Evolutionary conservation across 768 basidiomycete genomes (phyloP), one percentile per base, ranked within the genome.

Genomic region (Russula sp.): DNA sequence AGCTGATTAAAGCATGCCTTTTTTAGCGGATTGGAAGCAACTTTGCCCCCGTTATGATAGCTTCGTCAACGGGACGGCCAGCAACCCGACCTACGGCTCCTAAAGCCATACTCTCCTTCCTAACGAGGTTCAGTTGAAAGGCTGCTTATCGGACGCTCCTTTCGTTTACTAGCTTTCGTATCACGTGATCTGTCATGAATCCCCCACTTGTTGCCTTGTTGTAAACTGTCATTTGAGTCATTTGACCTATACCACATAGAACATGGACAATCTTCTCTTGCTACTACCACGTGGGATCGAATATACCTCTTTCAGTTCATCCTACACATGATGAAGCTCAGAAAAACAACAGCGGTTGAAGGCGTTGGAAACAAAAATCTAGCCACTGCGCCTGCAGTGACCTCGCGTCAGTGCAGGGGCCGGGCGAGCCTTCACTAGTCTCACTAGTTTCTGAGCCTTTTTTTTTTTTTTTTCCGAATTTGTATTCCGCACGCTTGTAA

Each of bases 241-340:
- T 41, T 43, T 43, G 25, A 39, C 5, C 14, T 57, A 48, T 57
- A 29, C 36, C 20, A 18, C 29, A 35, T n/a, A 29, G n/a, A 38
- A 56, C 32, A n/a, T n/a, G 55, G 73, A 72, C 65, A 66, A 72
- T 55, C 71, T 70, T 57, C 70, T n/a, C 20, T 43, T 13, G 18
- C 18, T 20, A 41, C 13, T 29, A 20, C 14, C 29, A 3, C 29
- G 47, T 48, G 47, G 14, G 16, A 29, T 29, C 25, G 25, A 29
- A 29, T 29, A 29, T 29, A 29, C 25, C 25, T 29, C 25, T 29
- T 29, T 1, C 25, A 29, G 25, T 29, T 29, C 25, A 29, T 29
- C 25, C 25, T 29, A 29, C 25, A 29, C 25, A 29, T 3, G 25
- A 29, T 29, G 25, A 3, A 29, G 25, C 25, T 29, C 25, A 29